Evolutionary conservation across 129 eudicot genomes (phyloP), one percentile per base, ranked within the genome.

Genomic region (Chrysanthemum lavandulifolium): DNA sequence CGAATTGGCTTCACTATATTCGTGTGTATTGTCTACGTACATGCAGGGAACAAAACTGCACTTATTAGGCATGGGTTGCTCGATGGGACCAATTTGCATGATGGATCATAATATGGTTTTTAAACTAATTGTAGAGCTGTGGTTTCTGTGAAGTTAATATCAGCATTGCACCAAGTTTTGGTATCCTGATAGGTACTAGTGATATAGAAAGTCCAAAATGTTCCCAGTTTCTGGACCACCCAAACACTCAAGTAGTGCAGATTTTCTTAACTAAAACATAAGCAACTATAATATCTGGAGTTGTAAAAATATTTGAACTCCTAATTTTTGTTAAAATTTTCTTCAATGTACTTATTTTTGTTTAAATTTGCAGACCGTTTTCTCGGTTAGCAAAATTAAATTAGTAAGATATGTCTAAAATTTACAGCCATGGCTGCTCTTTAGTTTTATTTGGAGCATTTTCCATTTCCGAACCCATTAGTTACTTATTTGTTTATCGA

Each of bases 211-310:
- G 67, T 66, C 50, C 67, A 45, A 69, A 67, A 47, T 75, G 57
- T 54, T 55, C 67, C 66, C 19, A 64, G 36, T 27, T 48, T 76
- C 49, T 56, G 80, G 74, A 68, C 80, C 80, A 76, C 69, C 48
- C 15, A 76, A 47, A 49, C 43, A 76, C 23, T 68, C 80, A 57
- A 58, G 69, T 59, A 53, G 25, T 33, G 54, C n/a, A 61, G 68
- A 36, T 54, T 55, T 31, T 70, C n/a, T 33, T 70, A 15, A 15
- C 11, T 60, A 13, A 72, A 47, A 18, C 68, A 72, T 45, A 59
- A 47, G 27, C 45, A 59, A 18, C 23, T 65, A 54, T 40, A 21
- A 40, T 52, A 40, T 19, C 18, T 53, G 31, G 29, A 50, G 33
- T 73, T 49, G 33, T 29, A 73, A 59, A n/a, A 48, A 13, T 21